Evolutionary conservation across 1,284 basidiomycete species (phyloP), one percentile per base, ranked within the genome.

Genomic region (Bondarzewia mesenterica): DNA sequence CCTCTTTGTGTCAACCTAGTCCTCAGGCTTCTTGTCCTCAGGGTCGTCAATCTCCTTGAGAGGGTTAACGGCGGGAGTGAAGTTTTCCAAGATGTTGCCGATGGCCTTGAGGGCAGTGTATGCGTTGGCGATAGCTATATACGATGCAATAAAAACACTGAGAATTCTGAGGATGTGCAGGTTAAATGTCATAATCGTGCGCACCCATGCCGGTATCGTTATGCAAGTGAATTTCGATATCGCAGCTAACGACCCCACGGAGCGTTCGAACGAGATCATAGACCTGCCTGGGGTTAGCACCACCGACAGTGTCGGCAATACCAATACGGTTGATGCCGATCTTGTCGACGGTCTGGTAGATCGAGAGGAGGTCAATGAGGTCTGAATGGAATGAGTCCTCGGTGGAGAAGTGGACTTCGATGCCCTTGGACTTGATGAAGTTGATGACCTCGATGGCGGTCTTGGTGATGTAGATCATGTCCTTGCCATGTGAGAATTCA

Each of bases 341-440:
- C 79, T 98, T 98, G 77, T 99, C 96, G 49, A 99, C 96, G 46
- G 95, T 96, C 70, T 96, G 92, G 78, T 99, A 99, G 72, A 99
- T 98, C 44, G 91, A 94, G 48, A 99, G 80, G 44, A 99, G 79
- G 74, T 99, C 96, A 68, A 99, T 96, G 53, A 99, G 83, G 69
- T 99, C 95, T 58, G 95, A 98, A 57, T 96, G 91, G 91, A 99
- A 99, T 35, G 93, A 97, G 70, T 99, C 96, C 70, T 99, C 96
- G 32, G 95, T 96, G 25, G 95, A 99, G 82, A 99, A 99, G 53
- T 96, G 90, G 67, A 99, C 93, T 74, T 99, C 96, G 64, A 99
- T 97, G 52, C 89, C 90, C 86, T 98, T 99, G 75, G 89, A 93
- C 82, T 99, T 99, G 78, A 99, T 95, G 60, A 89, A 99, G 63